Conservation (phyloP, 306 rosid genomes). For the Crotalaria pallida region DNA sequence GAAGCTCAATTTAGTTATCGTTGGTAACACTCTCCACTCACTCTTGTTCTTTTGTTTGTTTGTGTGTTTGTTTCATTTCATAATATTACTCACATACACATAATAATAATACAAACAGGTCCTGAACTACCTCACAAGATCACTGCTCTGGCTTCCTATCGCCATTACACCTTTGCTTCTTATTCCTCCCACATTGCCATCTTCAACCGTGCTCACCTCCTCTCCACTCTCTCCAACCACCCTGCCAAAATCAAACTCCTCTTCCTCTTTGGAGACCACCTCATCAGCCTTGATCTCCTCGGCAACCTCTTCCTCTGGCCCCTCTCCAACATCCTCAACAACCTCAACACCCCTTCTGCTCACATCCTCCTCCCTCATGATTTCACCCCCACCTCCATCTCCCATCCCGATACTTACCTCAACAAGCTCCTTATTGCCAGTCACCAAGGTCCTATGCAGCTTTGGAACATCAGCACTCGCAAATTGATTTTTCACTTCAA, state of each 20-base stretch:
- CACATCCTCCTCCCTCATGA: slow-evolving; percentile 47
- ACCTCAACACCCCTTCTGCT: slow-evolving; percentile 47
- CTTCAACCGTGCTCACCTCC: slow-evolving; percentile 80
- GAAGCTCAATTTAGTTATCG: slow-evolving; percentile 68
- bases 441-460: slow-evolving; percentile 79
- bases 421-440: slow-evolving; percentile 90
- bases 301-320: slow-evolving; percentile 76
- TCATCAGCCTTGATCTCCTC: slow-evolving; percentile 57
- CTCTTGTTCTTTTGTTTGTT: not conserved
- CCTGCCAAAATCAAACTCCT: slow-evolving; percentile 59
- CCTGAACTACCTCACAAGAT: slow-evolving; percentile 86
- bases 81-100: not conserved
- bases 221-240: slow-evolving; percentile 64
- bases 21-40: slow-evolving; percentile 44
- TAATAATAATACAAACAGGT: too few species aligned
- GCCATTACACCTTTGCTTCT: slow-evolving; percentile 78
- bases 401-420: slow-evolving; percentile 92
- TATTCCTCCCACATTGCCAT: slow-evolving; percentile 63
- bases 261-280: slow-evolving; percentile 74
- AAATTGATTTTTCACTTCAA: slow-evolving; percentile 76
- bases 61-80: not conserved
- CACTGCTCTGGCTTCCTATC: slow-evolving; percentile 77
- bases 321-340: slow-evolving; percentile 57
- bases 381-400: slow-evolving; percentile 56
- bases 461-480: slow-evolving; percentile 89